Evolutionary conservation across 169 alveolate genomes (phyloP), one percentile per base, ranked within the genome.

Genomic region (Plasmodium gallinaceum): DNA sequence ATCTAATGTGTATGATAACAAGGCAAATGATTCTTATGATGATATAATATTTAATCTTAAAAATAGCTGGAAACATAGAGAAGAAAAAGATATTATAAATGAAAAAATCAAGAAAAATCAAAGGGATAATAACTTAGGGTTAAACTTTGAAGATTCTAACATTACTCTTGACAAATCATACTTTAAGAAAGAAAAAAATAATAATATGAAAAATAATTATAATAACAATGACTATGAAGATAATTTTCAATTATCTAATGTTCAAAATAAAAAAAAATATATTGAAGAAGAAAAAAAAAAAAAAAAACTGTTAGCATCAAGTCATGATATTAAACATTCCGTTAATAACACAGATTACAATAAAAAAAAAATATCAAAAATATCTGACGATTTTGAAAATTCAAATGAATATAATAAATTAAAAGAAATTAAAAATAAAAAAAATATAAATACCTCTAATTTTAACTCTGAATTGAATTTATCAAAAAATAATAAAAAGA

Each of bases 11-110:
- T 22, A 7, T 18, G 48, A 75, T 16, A 42, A 12, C 14, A 45
- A 9, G 14, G 61, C n/a, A 52, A 75, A 75, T 8, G 88, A 75
- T 18, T 62, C 74, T 43, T 62, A 75, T 39, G 88, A 64, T 22
- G 76, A 75, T 62, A 61, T 75, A 39, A 14, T 62, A 39, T 75
- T 62, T 54, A 75, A 64, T 39, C 16, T 75, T 8, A 75, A 75
- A 18, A 20, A 22, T 5, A 16, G 10, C 26, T 20, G 66, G 26
- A 60, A 58, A 32, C 24, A 22, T 32, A 46, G 60, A 16, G 7
- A 45, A 18, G 60, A 54, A 51, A 48, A 37, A 64, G 62, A 74
- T n/a, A 45, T 14, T 6, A 7, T 2, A 16, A 37, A 45, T 22
- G 74, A 69, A 42, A 52, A 39, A 61, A 37, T 52, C 7, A 22